Percentiles rank a stretch among this genome's conserved stretches.
These are phyloP conservation scores for Gymnopilus dilepis DNA, from an alignment of 768 basidiomycete species.

Conservation along the genomic window DNA sequence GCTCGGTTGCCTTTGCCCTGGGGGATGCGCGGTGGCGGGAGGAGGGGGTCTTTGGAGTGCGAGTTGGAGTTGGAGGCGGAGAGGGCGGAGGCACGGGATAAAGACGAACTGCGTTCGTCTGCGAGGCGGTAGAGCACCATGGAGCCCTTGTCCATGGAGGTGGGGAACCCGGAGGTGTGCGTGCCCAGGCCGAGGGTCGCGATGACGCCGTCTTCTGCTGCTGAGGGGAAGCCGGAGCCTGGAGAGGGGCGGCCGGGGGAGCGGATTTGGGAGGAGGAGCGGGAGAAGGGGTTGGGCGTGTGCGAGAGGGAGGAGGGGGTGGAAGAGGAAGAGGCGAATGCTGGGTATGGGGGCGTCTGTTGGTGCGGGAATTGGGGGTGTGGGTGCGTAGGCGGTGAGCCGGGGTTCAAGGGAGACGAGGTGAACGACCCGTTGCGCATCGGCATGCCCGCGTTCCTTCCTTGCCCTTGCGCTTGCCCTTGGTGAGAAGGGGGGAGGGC, in stretches of 20 bases:
- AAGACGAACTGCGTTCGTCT: conserved; percentile 32
- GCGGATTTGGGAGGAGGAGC: neutral
- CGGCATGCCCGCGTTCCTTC: neutral
- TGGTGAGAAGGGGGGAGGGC: neutral
- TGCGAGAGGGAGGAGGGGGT: neutral
- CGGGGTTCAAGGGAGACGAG: neutral
- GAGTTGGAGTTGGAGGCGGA: conserved; percentile 9
- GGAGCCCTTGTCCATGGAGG: conserved; percentile 11
- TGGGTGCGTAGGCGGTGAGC: neutral
- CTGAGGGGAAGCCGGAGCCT: neutral
- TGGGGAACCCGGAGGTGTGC: conserved; percentile 18
- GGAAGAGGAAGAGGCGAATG: neutral
- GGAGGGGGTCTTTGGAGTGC: conserved; percentile 30
- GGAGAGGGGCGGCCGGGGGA: neutral
- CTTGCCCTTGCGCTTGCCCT: neutral
- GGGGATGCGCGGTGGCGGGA: conserved; percentile 39
- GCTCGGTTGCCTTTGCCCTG: conserved; percentile 29
- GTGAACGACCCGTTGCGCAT: conserved; percentile 1
- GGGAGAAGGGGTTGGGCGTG: neutral
- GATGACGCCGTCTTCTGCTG: conserved; percentile 15
- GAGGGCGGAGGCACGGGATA: neutral
- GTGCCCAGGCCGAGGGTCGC: conserved; percentile 17
- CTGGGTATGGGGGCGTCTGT: neutral
- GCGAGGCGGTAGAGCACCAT: conserved; percentile 75
- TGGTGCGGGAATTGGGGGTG: neutral